Conservation (phyloP, 2,329 filamentous ascomycete genomes). For the Ascochyta fabae region DNA sequence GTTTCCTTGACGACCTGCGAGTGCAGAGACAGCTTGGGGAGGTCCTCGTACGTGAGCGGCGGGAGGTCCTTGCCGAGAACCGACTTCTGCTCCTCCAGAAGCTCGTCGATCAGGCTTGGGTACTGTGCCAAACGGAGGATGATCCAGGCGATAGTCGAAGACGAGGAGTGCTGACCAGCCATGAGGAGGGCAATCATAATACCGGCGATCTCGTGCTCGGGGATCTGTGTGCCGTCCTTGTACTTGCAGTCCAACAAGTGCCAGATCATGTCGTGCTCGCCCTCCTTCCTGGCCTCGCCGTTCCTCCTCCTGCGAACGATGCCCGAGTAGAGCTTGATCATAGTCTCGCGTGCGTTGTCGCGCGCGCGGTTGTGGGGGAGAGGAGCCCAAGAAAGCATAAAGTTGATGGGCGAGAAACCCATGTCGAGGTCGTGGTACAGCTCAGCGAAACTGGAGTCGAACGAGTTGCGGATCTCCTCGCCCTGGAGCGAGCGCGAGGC, state of each 20-base stretch:
- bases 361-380: conserved; percentile 87
- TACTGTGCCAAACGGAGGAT: conserved; percentile 79
- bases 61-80: conserved; percentile 77
- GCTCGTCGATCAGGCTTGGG: conserved; percentile 78
- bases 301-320: conserved; percentile 77
- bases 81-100: conserved; percentile 80
- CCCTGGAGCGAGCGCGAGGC: conserved; percentile 86
- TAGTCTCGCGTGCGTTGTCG: conserved; percentile 78
- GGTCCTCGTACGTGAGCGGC: conserved; percentile 75
- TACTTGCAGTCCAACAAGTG: conserved; percentile 85
- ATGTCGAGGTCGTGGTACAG: conserved; percentile 90
- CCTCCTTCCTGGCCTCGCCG: conserved; percentile 55
- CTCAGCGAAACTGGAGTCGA: conserved; percentile 79
- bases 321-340: conserved; percentile 81
- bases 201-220: conserved; percentile 84
- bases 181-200: conserved; percentile 95
- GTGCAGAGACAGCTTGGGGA: conserved; percentile 81
- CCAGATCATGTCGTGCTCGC: conserved; percentile 81
- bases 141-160: conserved; percentile 85
- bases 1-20: conserved; percentile 89
- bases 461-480: conserved; percentile 78
- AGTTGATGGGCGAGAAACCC: conserved; percentile 89
- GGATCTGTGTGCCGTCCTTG: conserved; percentile 80
- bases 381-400: conserved; percentile 86
- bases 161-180: conserved; percentile 89